Base-by-base conservation (phyloP, 2,329 filamentous ascomycete genomes). In the Trichoderma atrobrunneum region DNA sequence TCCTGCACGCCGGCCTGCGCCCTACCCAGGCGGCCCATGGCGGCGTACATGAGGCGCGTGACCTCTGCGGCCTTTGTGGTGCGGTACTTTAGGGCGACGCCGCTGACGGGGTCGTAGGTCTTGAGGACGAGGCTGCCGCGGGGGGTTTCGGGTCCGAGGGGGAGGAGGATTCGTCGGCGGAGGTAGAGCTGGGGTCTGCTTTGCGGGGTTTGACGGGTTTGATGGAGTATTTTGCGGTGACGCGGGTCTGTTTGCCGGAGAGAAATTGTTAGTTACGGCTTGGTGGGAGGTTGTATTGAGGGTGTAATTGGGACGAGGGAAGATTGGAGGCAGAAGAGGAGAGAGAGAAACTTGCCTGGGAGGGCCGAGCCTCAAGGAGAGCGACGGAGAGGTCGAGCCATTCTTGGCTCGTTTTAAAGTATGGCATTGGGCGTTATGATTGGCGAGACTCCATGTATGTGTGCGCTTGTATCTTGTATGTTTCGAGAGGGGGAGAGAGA, bases 51-150 rank as follows among this genome's bases (percentile, higher is more conserved):
- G 77, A 99, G 83, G 32, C 96, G 87, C 28, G 92, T 91, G 11
- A 99, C 94, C 83, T 98, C 95, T 24, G 93, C 93, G 24, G 92
- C 93, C 83, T 97, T 97, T 79, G 91, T 92, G 43, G 96, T 99
- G 80, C 89, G 88, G 86, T 98, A 98, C 84, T 98, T 97, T 74
- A 99, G 87, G 73, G 91, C 91, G 72, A 91, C 91, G 78, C 96
- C 96, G 70, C 91, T 92, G 56, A 85, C 85, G 0, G 96, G 92
- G 81, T 98, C 93, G 84, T 91, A 98, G 5, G 96, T 96, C 85
- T 97, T 98, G 73, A 99, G 84, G 5, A 90, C 91, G 66, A 99
- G 90, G 70, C 87, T 89, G 75, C 92, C 94, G 75, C 87, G 87
- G 5, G 90, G 3, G 88, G 84, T 70, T 87, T 86, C 5, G 82